Percentiles rank a stretch among this genome's conserved stretches.
Conservation (phyloP, 768 basidiomycete genomes). For the Termitomyces sp. region DNA sequence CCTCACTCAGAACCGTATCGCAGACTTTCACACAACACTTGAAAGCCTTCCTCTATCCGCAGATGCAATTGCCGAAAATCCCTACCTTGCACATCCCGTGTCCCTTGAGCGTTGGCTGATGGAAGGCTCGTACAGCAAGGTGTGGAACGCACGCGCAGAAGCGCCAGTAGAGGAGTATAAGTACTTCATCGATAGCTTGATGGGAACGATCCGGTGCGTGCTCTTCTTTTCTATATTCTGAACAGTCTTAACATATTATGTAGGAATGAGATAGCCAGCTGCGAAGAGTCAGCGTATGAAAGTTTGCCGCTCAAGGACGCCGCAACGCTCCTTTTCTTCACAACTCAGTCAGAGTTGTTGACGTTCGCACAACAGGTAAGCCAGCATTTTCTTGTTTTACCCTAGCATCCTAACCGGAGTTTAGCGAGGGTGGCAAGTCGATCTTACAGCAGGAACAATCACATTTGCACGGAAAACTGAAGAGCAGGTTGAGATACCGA, state of each 20-base stretch:
- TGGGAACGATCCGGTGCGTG: constrained; percentile 86
- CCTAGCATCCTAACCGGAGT: constrained; percentile 6
- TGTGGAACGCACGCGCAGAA: constrained; percentile 91
- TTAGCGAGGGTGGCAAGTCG: constrained; percentile 82
- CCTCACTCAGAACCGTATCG: constrained; percentile 92
- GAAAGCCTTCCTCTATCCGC: constrained; percentile 78
- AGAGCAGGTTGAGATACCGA: constrained; percentile 81
- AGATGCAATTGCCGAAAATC: constrained; percentile 60
- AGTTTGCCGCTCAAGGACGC: constrained; percentile 89
- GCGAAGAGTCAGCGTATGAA: constrained; percentile 91
- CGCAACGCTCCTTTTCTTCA: constrained; percentile 87
- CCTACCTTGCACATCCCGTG: constrained; percentile 78
- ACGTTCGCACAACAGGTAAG: constrained; percentile 75
- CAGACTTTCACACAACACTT: constrained; percentile 94
- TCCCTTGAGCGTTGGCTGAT: constrained; percentile 96
- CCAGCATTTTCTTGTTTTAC: neutral
- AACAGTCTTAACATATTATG: constrained; percentile 1
- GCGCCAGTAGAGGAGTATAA: constrained; percentile 94
- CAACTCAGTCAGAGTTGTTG: constrained; percentile 70
- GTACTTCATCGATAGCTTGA: constrained; percentile 87
- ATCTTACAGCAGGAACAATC: constrained; percentile 63
- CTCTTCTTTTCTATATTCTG: neutral
- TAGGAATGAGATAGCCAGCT: constrained; percentile 96
- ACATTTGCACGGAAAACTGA: constrained; percentile 78
- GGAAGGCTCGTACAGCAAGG: constrained; percentile 98